phyloP scores from a whole-genome alignment of 2,329 filamentous ascomycete species.

The Canariomyces notabilis region DNA sequence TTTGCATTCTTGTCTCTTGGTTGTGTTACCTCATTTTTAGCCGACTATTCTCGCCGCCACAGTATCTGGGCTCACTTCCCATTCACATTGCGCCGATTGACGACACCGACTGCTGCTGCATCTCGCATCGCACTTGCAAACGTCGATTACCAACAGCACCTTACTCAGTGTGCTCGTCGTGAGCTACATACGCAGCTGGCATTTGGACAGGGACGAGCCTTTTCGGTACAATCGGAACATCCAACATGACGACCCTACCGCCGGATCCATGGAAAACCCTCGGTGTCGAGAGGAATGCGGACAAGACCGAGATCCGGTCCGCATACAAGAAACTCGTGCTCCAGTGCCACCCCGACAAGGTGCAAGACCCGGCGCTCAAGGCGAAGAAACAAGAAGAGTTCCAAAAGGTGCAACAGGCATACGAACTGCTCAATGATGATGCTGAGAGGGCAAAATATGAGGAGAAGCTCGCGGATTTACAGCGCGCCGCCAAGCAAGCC shows the following conservation, averaged over 20 bases:
- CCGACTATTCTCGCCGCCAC: slow-evolving; percentile 9
- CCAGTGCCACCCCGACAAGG: slow-evolving; percentile 87
- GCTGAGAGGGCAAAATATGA: slow-evolving; percentile 70
- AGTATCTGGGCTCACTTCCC: not conserved
- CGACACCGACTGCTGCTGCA: slow-evolving; percentile 21
- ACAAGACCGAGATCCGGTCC: slow-evolving; percentile 65
- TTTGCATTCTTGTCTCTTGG: slow-evolving; percentile 7
- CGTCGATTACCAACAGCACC: slow-evolving; percentile 5
- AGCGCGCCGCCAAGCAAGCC: slow-evolving; percentile 33
- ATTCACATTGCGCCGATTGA: not conserved
- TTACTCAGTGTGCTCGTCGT: no score
- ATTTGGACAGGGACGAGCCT: slow-evolving; percentile 8
- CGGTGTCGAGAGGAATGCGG: slow-evolving; percentile 67
- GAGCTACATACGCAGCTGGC: slow-evolving; percentile 8
- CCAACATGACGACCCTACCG: slow-evolving; percentile 46
- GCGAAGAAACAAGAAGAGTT: slow-evolving; percentile 80
- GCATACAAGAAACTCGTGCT: slow-evolving; percentile 82
- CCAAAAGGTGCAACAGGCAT: slow-evolving; percentile 86
- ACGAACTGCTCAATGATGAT: slow-evolving; percentile 82
- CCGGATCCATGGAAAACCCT: slow-evolving; percentile 77
- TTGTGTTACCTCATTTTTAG: slow-evolving; percentile 12
- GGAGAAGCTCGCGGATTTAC: slow-evolving; percentile 63
- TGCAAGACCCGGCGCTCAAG: slow-evolving; percentile 72
- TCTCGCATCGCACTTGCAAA: slow-evolving; percentile 9
- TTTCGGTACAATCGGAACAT: slow-evolving; percentile 4